These are phyloP conservation scores for Asclepias syriaca DNA, from an alignment of 257 asterid species.

Conservation along the genomic window DNA sequence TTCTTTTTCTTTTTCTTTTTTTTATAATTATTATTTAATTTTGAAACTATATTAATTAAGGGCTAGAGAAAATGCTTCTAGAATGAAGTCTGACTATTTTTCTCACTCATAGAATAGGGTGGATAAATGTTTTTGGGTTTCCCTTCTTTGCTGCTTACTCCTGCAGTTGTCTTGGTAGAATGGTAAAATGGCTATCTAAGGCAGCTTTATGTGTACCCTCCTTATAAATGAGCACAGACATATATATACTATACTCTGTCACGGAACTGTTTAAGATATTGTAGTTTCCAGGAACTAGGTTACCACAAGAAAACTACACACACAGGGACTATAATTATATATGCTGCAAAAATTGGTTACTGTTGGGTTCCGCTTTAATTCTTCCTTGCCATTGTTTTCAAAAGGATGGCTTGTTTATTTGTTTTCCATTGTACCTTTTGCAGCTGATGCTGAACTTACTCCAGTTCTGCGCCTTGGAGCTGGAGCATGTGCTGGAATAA, in stretches of 20 bases:
- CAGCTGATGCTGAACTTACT: slow-evolving; percentile 82
- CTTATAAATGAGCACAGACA: background rate
- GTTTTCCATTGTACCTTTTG: slow-evolving; percentile 2
- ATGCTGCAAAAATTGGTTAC: background rate
- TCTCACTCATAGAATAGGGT: background rate
- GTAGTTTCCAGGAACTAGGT: background rate
- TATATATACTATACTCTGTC: background rate
- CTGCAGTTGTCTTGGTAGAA: background rate
- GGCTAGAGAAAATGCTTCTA: background rate
- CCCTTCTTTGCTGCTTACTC: background rate
- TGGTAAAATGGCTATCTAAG: background rate
- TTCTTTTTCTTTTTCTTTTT: background rate
- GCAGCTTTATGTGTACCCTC: background rate
- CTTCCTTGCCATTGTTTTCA: background rate
- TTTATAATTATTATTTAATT: background rate
- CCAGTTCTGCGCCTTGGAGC: slow-evolving; percentile 93
- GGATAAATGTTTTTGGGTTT: background rate
- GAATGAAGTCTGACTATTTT: background rate
- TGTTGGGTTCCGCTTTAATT: background rate
- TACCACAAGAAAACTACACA: background rate
- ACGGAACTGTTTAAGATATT: background rate
- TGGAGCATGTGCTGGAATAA: slow-evolving; percentile 98
- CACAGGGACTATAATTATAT: background rate
- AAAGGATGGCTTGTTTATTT: background rate
- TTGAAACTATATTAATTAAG: too few species aligned